Percentiles rank a stretch among this genome's conserved stretches.
phyloP scores from a whole-genome alignment of 2,329 filamentous ascomycete genomes.

The Alternaria tenuissima region DNA sequence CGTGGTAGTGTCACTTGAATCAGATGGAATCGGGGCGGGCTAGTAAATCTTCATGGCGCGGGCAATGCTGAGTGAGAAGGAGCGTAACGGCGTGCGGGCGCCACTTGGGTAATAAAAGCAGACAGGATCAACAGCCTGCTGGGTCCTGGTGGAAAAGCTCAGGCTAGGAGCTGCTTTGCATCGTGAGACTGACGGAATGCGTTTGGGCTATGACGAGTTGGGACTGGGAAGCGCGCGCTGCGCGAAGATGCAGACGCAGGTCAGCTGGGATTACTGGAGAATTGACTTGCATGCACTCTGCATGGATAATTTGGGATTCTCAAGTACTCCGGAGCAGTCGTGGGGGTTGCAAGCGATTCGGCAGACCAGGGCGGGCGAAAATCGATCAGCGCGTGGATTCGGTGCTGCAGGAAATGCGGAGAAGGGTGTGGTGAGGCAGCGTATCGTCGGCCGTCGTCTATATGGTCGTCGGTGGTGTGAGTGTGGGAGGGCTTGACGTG shows the following conservation, averaged over 20 bases:
- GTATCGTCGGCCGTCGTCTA: neutral
- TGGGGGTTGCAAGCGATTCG: slow-evolving; percentile 30
- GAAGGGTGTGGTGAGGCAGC: slow-evolving; percentile 10
- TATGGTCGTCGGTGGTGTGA: neutral
- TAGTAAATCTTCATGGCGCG: slow-evolving; percentile 42
- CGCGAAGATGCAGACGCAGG: slow-evolving; percentile 35
- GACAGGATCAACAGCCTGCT: slow-evolving; percentile 40
- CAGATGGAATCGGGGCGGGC: slow-evolving; percentile 8
- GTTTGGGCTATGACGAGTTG: slow-evolving; percentile 32
- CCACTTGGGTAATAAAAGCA: slow-evolving; percentile 38
- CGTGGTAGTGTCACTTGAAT: slow-evolving; percentile 20
- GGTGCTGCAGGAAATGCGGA: slow-evolving; percentile 16
- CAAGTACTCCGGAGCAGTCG: slow-evolving; percentile 34
- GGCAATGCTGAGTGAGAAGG: slow-evolving; percentile 20
- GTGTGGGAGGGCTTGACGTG: slow-evolving; percentile 1
- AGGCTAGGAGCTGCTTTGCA: slow-evolving; percentile 38
- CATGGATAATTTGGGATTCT: slow-evolving; percentile 29
- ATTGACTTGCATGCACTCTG: slow-evolving; percentile 28
- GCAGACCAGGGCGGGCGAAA: slow-evolving; percentile 22
- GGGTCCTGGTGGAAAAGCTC: slow-evolving; percentile 28
- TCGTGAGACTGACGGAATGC: slow-evolving; percentile 40
- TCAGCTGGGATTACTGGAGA: slow-evolving; percentile 33
- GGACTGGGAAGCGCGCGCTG: slow-evolving; percentile 44
- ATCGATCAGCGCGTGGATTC: slow-evolving; percentile 7
- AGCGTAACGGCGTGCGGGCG: slow-evolving; percentile 34